Evolutionary conservation across 345 rosid genomes (phyloP), one percentile per base, ranked within the genome.

Genomic region (Aegle marmelos): DNA sequence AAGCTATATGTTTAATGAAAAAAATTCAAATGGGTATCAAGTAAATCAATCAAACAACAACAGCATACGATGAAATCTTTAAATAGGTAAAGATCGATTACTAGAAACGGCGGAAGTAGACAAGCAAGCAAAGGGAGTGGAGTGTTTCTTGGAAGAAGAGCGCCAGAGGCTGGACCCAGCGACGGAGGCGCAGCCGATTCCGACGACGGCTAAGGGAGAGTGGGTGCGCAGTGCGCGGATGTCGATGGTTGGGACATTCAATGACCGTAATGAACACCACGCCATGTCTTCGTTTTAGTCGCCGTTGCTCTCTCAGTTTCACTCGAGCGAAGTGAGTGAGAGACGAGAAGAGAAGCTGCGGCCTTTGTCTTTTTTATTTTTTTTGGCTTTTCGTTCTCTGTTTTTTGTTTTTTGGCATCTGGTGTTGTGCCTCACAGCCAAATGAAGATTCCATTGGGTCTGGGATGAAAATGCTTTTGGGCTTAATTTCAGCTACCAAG

Each of bases 41-140:
- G 34, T 27, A 37, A 59, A 57, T 34, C 33, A 14, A 74, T 19
- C 27, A 34, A 57, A 30, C 25, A 41, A 61, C 11, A 7, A 21
- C 19, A 9, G 24, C 61, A 17, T 17, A 70, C 2, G 21, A 21
- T 19, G 17, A 24, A 41, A 41, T 48, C 2, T 48, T 27, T 27
- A 39, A 53, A 28, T 0, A 62, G 54, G 22, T 16, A 36, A 19
- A 66, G 10, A 10, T 74, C 1, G 11, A 65, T 84, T 82, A 89
- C 93, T 74, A 63, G 90, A 66, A 30, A 78, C 65, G 17, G 87
- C 62, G 37, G 83, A 81, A 22, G 83, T 68, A 80, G 82, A 78
- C 59, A 87, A 57, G 81, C 89, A 86, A 78, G 93, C 91, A 65
- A 87, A 88, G 21, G 87, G 84, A 37, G 77, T 8, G 73, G 64